Evolutionary conservation across 768 basidiomycete species (phyloP), one percentile per base, ranked within the genome.

Genomic region (Suillus variegatus): DNA sequence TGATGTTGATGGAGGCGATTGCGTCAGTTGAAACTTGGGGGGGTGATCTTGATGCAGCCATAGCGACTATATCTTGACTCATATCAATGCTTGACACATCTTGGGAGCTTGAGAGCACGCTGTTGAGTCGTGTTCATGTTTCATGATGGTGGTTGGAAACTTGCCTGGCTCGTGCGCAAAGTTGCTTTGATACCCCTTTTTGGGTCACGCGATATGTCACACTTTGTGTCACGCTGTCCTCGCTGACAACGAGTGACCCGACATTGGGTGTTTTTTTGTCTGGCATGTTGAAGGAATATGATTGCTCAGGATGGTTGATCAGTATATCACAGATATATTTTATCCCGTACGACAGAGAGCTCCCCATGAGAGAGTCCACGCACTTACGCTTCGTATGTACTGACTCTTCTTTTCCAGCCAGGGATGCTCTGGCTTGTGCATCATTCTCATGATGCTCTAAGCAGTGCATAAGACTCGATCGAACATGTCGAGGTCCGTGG

Each of bases 71-170:
- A 36, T 61, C 47, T 61, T 66, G 63, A 36, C 40, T 66, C 66
- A 66, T 64, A 56, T 52, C 32, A 51, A 60, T 43, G 51, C 63
- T 66, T 64, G 66, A 20, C 38, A 54, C 32, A 38, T 47, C 32
- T 66, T 58, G 62, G 44, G 32, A 38, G 36, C 47, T 66, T 51
- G 58, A 38, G 58, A 36, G 63, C 65, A 66, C 63, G 64, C 66
- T 40, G 47, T 60, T 66, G 66, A 66, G 66, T 64, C 36, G 66
- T 40, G 43, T 58, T 40, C 49, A 58, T 38, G 43, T n/a, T 58
- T 61, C 52, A 67, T 67, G 66, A 65, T 52, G 66, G 64, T 56
- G 57, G 60, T 64, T 51, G 60, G 55, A 43, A 38, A 67, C 66
- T 67, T 46, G 66, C 66, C 66, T 66, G 54, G 38, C 40, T 58